Evolutionary conservation across 2,329 filamentous ascomycete species (phyloP).

Genomic region (Colletotrichum salicis): DNA sequence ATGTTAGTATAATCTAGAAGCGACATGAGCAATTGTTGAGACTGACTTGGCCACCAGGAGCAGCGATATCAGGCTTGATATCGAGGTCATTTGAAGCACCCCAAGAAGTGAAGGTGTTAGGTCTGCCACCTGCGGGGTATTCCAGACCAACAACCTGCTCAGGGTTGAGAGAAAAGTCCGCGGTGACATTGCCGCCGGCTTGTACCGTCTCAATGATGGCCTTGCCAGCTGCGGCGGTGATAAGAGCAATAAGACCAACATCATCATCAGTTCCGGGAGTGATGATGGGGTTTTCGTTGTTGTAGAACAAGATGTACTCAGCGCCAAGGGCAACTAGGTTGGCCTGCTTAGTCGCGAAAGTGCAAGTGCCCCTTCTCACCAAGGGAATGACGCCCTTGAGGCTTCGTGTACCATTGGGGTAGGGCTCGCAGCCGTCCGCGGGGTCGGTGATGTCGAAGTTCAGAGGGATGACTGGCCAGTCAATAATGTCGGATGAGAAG

Average conservation of each 20-base stretch:
- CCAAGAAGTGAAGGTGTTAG: constrained; percentile 55
- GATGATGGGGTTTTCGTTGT: constrained; percentile 38
- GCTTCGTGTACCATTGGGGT: constrained; percentile 37
- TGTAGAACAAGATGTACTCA: constrained; percentile 45
- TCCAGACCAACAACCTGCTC: constrained; percentile 39
- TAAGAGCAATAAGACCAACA: constrained; percentile 38
- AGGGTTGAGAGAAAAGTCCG: constrained; percentile 43
- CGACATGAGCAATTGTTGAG: fast-evolving
- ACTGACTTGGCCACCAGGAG: constrained; percentile 50
- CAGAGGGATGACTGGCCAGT: constrained; percentile 44
- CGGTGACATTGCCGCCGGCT: constrained; percentile 42
- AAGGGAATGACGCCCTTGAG: constrained; percentile 41
- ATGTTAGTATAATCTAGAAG: not conserved
- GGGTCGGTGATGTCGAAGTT: constrained; percentile 40
- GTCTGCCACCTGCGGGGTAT: constrained; percentile 45
- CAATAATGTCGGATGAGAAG: constrained; percentile 47
- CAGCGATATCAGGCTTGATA: constrained; percentile 55
- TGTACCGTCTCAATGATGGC: constrained; percentile 42
- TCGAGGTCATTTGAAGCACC: constrained; percentile 54
- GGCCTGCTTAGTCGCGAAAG: constrained; percentile 40
- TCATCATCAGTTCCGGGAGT: constrained; percentile 32
- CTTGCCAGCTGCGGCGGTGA: constrained; percentile 39
- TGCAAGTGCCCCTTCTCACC: constrained; percentile 48
- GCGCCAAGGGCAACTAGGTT: constrained; percentile 43
- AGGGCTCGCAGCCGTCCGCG: constrained; percentile 43